Evolutionary conservation across 305 asterid genomes (phyloP), one percentile per base, ranked within the genome.

Genomic region (Fraxinus nigra): DNA sequence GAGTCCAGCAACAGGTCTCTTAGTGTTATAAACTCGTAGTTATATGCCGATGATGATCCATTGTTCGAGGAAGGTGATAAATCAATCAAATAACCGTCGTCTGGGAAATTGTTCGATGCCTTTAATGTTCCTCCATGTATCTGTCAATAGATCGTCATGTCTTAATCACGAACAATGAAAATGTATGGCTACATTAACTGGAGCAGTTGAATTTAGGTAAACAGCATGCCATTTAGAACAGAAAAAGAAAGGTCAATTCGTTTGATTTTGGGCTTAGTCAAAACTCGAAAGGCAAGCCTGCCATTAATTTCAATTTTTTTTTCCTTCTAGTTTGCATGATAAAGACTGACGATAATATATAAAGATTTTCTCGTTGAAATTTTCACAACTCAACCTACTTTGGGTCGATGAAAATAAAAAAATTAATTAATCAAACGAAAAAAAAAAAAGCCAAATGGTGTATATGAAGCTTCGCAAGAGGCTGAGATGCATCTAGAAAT

Each of bases 101-200:
- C 82, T 33, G 98, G 94, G 84, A 95, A 95, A 78, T 89, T 77
- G 13, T 85, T 76, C 3, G 98, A 89, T 16, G 98, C 99, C 78
- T 86, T 93, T 10, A 95, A 82, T 26, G 99, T 86, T 13, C 99
- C 99, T 78, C 98, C 98, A 3, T 91, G 93, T 22, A 94, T 94
- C 99, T 95, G 90, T 77, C 79, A 75, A 14, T 43, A 46, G 22
- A 34, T 20, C 40, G 14, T 10, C 30, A 24, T 2, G 69, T 37
- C 8, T 35, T 11, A 56, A 24, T 30, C 16, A 48, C 54, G 74
- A 24, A 67, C 37, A 7, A 13, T 3, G n/a, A 28, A 28, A 67
- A 67, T 4, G 18, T 67, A 30, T 0, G 2, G 7, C 13, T 28
- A 16, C 74, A 5, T 67, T 4, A 7, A 67, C 0, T 28, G 35